Base-by-base conservation (phyloP, 768 basidiomycete species). In the Tulasnella calospora region DNA sequence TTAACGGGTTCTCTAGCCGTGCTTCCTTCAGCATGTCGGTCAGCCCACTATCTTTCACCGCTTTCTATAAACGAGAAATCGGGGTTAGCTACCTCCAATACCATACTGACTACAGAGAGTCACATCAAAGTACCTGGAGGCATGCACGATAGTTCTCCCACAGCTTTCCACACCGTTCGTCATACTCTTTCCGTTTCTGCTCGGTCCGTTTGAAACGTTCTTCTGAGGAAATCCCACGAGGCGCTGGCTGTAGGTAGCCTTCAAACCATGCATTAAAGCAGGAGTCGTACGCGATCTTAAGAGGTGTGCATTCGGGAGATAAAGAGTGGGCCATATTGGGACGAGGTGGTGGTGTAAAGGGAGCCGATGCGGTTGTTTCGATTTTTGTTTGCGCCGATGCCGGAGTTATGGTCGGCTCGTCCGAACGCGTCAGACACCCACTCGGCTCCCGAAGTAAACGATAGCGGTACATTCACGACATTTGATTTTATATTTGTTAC, bases 191-290 rank as follows among this genome's bases (percentile, higher is more conserved):
- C 7, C 94, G 94, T 84, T 96, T 96, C 79, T 89, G 85, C 81
- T 90, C 90, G 3, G 92, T 90, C 82, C 92, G 91, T 70, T 86
- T 88, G 21, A 87, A 85, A 71, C 90, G 89, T 77, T 88, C 85
- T 74, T 87, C 85, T 17, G 77, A 87, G 82, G 41, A 85, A 83
- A 71, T 83, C 79, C 40, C 35, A 70, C 23, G 81, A 78, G 40
- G 82, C 30, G 86, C 82, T 12, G 95, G 95, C 82, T 95, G 92
- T 33, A 98, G 90, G 84, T 98, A 99, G 15, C 94, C 95, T 84
- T 98, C 96, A 81, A 99, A 96, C 97, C 96, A 98, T 10, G 92
- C 90, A 82, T 98, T 98, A 86, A 99, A 99, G 87, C 96, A 99
- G 0, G 93, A 87, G 84, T 99, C 96, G 83, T 98, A 99, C 77